phyloP scores from a whole-genome alignment of 352 stramenopile species.

The Phytopythium boreale region DNA sequence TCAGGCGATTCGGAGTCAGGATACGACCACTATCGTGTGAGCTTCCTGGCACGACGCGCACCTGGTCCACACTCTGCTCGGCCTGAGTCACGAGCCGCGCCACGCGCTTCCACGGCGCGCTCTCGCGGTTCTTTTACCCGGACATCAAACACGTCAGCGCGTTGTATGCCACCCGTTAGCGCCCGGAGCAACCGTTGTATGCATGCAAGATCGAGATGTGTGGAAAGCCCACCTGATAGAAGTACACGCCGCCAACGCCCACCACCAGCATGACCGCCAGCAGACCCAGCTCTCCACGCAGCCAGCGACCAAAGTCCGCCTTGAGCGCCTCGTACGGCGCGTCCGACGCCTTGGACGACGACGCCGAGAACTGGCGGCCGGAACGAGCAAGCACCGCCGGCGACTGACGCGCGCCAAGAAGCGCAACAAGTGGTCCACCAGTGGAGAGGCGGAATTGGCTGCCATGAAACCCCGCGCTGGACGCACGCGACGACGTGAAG shows the following conservation, averaged over 20 bases:
- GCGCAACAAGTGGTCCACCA: not conserved
- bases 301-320: conserved; percentile 60
- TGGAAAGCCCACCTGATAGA: conserved; percentile 46
- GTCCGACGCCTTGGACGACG: conserved; percentile 18
- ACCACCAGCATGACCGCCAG: conserved; percentile 39
- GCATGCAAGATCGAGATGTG: not conserved
- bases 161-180: no score
- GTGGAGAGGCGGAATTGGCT: not conserved
- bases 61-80: conserved; percentile 42
- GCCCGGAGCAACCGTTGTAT: no score
- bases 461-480: not conserved
- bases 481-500: not conserved
- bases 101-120: conserved; percentile 52
- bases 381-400: not conserved
- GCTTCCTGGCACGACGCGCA: conserved; percentile 9
- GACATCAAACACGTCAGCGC: not conserved
- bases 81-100: conserved; percentile 45
- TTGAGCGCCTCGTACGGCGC: conserved; percentile 45
- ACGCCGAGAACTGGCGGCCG: not conserved
- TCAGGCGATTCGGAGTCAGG: not conserved
- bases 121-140: conserved; percentile 51
- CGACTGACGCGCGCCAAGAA: not conserved
- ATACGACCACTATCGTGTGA: not conserved
- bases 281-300: conserved; percentile 46
- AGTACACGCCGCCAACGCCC: conserved; percentile 52